Evolutionary conservation across 306 rosid species (phyloP), one percentile per base, ranked within the genome.

Genomic region (Prinsepia uniflora): DNA sequence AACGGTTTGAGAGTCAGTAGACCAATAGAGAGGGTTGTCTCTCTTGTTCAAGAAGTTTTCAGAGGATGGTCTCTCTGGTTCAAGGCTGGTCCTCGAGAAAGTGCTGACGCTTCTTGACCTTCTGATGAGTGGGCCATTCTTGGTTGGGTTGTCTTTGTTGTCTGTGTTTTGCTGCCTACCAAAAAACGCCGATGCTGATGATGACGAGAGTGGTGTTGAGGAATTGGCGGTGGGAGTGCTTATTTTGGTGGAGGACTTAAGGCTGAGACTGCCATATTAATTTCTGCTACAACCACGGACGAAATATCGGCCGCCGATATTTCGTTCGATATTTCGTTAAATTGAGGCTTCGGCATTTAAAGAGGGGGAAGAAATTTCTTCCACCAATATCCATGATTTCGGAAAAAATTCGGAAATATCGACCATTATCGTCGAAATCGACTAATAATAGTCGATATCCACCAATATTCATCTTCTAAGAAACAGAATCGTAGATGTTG

Each of bases 51-150:
- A 82, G 80, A 93, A 93, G 11, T 84, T 90, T 3, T 73, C 66
- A n/a, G 79, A 24, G 0, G 81, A 34, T 17, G 89, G 36, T 30
- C 36, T 30, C 36, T 2, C 36, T 30, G 3, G 63, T 50, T 72
- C 81, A 11, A 67, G 48, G 61, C 42, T 49, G 67, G 71, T 67
- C 63, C 97, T 71, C 0, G 97, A 74, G 65, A 80, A 81, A 55
- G 96, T 89, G 84, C 92, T 87, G 13, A 93, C 97, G 75, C 98
- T 93, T 81, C 82, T 79, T 12, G 98, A 93, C 80, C 98, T 81
- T 66, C 96, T 85, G 13, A 76, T 60, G 36, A 30, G 36, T 3
- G 92, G 82, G 46, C 83, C 84, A 65, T 82, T 81, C 76, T 72
- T 80, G 0, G 71, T 77, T 17, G 78, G 12, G 43, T 40, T 19